These are phyloP conservation scores for Astrephomene gubernaculifera DNA, from an alignment of 139 green algal species.

Conservation along the genomic window DNA sequence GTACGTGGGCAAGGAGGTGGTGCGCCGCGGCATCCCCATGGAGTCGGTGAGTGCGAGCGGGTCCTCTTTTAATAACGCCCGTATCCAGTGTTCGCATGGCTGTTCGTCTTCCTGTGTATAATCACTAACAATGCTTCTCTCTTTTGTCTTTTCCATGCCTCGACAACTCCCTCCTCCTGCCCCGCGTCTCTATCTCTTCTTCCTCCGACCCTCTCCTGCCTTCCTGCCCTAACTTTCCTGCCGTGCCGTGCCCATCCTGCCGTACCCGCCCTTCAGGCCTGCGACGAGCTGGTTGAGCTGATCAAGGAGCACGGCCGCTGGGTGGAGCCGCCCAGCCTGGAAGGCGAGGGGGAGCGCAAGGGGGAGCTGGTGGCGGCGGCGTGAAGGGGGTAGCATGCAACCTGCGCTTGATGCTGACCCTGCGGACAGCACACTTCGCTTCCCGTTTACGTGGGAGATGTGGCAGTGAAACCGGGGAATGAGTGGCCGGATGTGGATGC, in stretches of 20 bases:
- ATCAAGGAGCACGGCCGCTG: constrained; percentile 98
- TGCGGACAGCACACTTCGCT: no score
- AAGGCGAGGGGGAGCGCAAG: constrained; percentile 14
- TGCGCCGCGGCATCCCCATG: constrained; percentile 88
- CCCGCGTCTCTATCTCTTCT: background rate
- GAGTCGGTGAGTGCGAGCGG: constrained; percentile 66
- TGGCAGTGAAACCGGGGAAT: no score
- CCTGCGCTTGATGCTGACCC: no score
- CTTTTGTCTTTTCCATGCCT: background rate
- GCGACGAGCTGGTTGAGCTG: constrained; percentile 94
- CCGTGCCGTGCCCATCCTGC: background rate
- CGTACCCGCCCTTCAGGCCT: constrained; percentile 59
- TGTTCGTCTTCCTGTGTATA: no score
- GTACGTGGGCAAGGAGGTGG: constrained; percentile 99
- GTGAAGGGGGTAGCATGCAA: no score
- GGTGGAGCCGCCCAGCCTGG: constrained; percentile 73
- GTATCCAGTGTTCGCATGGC: no score
- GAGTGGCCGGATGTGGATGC: no score
- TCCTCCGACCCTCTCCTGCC: background rate
- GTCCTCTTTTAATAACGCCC: no score
- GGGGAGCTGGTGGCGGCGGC: constrained; percentile 24
- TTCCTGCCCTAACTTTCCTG: background rate
- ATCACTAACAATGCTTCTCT: no score
- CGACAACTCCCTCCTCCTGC: background rate
- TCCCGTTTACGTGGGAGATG: no score